Conservation (phyloP, 345 rosid species). For the Capsella bursapastoris region DNA sequence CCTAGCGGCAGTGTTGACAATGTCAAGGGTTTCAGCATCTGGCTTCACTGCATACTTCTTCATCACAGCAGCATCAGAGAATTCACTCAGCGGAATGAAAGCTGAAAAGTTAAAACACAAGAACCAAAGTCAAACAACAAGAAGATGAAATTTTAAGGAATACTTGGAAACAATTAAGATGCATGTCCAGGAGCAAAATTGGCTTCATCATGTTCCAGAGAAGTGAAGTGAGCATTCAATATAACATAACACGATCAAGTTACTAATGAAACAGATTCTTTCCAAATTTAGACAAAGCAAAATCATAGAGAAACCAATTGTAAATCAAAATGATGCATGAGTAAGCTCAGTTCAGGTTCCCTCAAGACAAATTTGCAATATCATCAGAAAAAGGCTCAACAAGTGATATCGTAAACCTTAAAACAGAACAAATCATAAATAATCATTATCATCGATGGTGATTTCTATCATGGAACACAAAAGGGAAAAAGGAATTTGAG, state of each 20-base stretch:
- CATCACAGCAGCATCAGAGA: constrained; percentile 61
- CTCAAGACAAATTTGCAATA: background rate
- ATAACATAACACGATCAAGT: background rate
- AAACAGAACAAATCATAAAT: background rate
- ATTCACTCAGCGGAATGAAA: constrained; percentile 64
- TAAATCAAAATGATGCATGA: constrained; percentile 23
- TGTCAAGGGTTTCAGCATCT: constrained; percentile 77
- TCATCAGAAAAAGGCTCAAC: background rate
- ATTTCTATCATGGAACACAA: background rate
- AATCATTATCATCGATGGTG: background rate
- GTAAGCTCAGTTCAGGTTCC: background rate
- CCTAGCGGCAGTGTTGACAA: constrained; percentile 57
- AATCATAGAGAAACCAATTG: background rate
- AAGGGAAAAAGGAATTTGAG: background rate
- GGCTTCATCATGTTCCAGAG: constrained; percentile 13
- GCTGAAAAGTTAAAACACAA: constrained; percentile 52
- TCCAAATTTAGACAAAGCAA: background rate
- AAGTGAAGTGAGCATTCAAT: background rate
- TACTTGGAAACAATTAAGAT: too few relatives aligned
- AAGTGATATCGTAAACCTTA: too few relatives aligned
- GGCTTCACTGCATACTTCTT: constrained; percentile 77
- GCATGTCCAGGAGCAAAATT: background rate
- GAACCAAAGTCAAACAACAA: constrained; percentile 24
- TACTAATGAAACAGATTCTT: background rate
- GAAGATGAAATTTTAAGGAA: too few relatives aligned